These are phyloP conservation scores for Vitis cinerea DNA, from an alignment of 164 flowering plant genomes.

Conservation along the genomic window DNA sequence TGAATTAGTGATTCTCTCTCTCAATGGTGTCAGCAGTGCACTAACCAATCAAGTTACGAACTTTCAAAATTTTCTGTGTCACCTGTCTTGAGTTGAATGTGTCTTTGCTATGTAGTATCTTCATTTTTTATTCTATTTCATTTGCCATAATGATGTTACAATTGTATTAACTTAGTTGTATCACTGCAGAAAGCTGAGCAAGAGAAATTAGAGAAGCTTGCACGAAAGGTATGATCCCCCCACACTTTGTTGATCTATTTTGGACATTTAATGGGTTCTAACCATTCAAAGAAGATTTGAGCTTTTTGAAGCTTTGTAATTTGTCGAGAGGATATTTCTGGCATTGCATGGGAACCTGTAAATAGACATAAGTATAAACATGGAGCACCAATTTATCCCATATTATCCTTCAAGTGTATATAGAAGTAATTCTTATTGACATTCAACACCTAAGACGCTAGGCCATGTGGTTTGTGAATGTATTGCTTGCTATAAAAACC, in stretches of 20 bases:
- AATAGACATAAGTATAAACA: neutral
- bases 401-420: neutral
- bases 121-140: too few relatives aligned
- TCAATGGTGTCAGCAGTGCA: too few relatives aligned
- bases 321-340: too few relatives aligned
- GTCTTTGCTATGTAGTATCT: too few relatives aligned
- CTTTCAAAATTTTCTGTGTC: too few relatives aligned
- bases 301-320: too few relatives aligned
- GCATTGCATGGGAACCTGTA: neutral
- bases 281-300: too few relatives aligned
- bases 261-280: neutral
- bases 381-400: neutral
- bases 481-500: neutral
- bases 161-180: constrained; percentile 1
- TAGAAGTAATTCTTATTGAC: neutral
- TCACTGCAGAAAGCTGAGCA: constrained; percentile 69
- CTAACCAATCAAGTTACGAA: too few relatives aligned
- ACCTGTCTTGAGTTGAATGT: too few relatives aligned
- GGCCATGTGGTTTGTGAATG: neutral
- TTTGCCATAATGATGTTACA: too few relatives aligned
- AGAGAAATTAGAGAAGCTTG: constrained; percentile 89
- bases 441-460: neutral
- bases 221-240: constrained; percentile 65
- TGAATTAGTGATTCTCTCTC: too few relatives aligned
- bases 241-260: neutral